Base-by-base conservation (phyloP, 768 basidiomycete species). In the Pisolithus tinctorius region DNA sequence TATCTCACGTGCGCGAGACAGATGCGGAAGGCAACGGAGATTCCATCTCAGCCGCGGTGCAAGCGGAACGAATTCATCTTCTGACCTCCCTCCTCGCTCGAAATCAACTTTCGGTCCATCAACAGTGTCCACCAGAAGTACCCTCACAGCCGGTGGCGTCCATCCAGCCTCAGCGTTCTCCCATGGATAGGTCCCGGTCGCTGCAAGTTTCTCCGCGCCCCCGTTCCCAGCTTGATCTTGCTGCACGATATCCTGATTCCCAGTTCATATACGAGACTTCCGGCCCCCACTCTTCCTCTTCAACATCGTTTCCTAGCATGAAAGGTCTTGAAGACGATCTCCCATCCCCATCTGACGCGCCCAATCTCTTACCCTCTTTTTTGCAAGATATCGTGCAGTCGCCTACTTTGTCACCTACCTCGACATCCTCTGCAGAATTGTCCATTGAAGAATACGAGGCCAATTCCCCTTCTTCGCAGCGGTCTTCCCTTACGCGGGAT, bases 11-110 rank as follows among this genome's bases (percentile, higher is more conserved):
- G 27, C 31, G 11, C 43, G 30, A 10, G 11, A 4, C 54, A 90
- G 88, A 90, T 56, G 89, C 89, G 11, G 89, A 92, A 62, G 89
- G 89, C 1, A 91, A 92, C 58, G 87, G 88, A 3, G 89, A 92
- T 65, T 90, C 87, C 4, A 88, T 91, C 60, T 89, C 88, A 42
- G 78, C 84, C 36, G 85, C 86, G 23, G 88, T 91, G 40, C 89
- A 92, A 66, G 83, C 86, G 14, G 89, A 91, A 62, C 82, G 89
- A 49, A 89, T 92, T 57, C 83, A 84, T 25, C 74, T 91, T n/a
- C 76, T 92, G 46, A 86, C 87, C 1, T 81, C 83, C 47, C 83
- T 89, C 40, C 79, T 91, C 47, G 69, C 80, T 2, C 81, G 82
- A 60, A 77, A 77, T 16, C 77, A 81, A 55, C 53, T 64, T 25